These are phyloP conservation scores for Cardamine chenopodiifolia DNA, from an alignment of 345 rosid species.

Conservation along the genomic window DNA sequence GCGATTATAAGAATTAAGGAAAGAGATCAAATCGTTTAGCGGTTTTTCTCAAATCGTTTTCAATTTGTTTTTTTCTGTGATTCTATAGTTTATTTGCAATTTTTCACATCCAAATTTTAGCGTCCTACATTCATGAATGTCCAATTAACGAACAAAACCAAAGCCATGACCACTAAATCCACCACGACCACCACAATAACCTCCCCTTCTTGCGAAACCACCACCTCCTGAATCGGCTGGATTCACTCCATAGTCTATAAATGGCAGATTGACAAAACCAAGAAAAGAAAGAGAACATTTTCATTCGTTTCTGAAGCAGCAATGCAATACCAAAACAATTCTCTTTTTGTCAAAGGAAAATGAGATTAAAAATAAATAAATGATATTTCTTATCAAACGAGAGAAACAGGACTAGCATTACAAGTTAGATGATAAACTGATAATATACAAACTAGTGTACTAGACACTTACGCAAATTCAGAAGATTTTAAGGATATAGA, in stretches of 20 bases:
- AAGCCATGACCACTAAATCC: constrained; percentile 23
- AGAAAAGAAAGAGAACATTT: constrained; percentile 9
- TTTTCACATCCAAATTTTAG: no score
- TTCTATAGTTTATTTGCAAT: no score
- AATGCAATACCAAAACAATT: constrained; percentile 13
- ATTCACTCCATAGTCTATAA: constrained; percentile 29
- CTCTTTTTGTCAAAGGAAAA: background rate
- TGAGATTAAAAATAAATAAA: constrained; percentile 14
- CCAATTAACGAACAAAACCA: constrained; percentile 32
- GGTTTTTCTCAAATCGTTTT: no score
- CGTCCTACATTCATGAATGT: background rate
- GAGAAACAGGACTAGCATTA: constrained; percentile 9
- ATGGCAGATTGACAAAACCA: constrained; percentile 12
- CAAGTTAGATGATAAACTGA: background rate
- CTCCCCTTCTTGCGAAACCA: constrained; percentile 39
- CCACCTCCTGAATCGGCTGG: constrained; percentile 38
- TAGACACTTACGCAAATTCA: background rate
- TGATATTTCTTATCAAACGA: constrained; percentile 1
- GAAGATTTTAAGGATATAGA: no score
- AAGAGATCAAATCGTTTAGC: no score
- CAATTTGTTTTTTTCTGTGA: no score
- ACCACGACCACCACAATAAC: constrained; percentile 38
- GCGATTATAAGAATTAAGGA: no score
- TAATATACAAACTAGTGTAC: background rate
- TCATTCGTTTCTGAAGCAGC: constrained; percentile 22